A percentile compares a stretch with the other conserved stretches of the same genome.
Conservation (phyloP, 129 eudicot species). For the Helichrysum umbraculigerum region DNA sequence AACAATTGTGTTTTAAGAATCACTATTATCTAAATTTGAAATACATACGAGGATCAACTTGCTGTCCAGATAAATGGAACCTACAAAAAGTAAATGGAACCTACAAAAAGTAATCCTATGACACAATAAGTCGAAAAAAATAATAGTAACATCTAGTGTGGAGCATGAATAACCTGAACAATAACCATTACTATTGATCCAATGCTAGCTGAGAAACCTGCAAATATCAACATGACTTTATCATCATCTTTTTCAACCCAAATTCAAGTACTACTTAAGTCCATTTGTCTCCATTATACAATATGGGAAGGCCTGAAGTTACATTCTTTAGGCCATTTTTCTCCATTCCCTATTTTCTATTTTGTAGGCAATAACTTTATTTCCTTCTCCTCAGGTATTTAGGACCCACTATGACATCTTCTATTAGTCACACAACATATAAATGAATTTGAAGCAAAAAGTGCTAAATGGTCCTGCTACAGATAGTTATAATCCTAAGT, state of each 20-base stretch:
- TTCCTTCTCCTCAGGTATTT: too few relatives aligned
- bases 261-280: conserved; percentile 1
- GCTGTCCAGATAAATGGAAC: too few relatives aligned
- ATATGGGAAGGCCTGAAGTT: not conserved
- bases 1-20: too few relatives aligned
- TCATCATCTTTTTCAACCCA: not conserved
- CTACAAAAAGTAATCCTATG: conserved; percentile 36
- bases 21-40: too few relatives aligned
- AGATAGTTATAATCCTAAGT: not conserved
- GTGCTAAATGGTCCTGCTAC: too few relatives aligned
- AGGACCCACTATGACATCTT: too few relatives aligned
- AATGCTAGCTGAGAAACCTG: conserved; percentile 70
- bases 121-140: not conserved
- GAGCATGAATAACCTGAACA: conserved; percentile 57
- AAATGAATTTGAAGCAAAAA: too few relatives aligned
- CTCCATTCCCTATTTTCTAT: conserved; percentile 2
- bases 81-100: conserved; percentile 63
- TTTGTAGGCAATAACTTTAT: not conserved
- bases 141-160: not conserved
- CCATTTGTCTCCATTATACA: not conserved
- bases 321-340: conserved; percentile 7
- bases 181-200: conserved; percentile 77
- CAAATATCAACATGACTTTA: not conserved
- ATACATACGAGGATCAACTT: too few relatives aligned
- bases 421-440: too few relatives aligned